Evolutionary conservation across 805 yeast genomes (phyloP).

Genomic region (Yarrowia keelungensis): DNA sequence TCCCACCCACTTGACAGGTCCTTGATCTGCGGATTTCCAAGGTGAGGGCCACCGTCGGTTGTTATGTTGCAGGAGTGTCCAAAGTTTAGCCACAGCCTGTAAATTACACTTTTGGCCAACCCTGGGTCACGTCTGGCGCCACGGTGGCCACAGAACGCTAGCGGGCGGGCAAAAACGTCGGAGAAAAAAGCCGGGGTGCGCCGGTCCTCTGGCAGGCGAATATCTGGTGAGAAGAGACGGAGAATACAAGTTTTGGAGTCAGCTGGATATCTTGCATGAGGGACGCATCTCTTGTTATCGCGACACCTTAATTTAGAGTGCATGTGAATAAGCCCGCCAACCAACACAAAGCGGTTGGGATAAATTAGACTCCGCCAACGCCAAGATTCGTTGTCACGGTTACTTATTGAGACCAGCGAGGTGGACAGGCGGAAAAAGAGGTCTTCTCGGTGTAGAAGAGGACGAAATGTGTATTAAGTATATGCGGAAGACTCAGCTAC

Average conservation of each 20-base stretch:
- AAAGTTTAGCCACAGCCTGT: conserved; percentile 37
- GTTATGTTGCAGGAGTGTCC: conserved; percentile 15
- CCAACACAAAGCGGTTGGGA: conserved; percentile 29
- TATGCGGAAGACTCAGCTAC: too few species aligned
- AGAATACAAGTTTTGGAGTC: conserved; percentile 15
- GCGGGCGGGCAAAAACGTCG: background rate
- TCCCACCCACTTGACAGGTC: background rate
- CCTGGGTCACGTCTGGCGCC: background rate
- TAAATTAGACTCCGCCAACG: conserved; percentile 8
- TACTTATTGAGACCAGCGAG: conserved; percentile 3
- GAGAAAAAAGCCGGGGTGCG: background rate
- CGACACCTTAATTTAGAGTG: conserved; percentile 20
- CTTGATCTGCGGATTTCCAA: background rate
- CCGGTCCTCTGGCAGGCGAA: too few species aligned
- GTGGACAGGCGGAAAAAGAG: too few species aligned
- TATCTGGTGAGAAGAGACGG: background rate
- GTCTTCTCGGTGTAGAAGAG: too few species aligned
- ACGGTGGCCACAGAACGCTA: background rate
- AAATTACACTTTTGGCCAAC: conserved; percentile 33
- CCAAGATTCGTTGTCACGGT: conserved; percentile 27
- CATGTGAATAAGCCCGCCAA: conserved; percentile 29
- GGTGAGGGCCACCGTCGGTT: background rate
- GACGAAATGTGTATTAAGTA: too few species aligned
- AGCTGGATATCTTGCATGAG: conserved; percentile 34
- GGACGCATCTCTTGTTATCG: conserved; percentile 30